phyloP scores from a whole-genome alignment of 2,329 filamentous ascomycete species.

The Cercospora sp. region DNA sequence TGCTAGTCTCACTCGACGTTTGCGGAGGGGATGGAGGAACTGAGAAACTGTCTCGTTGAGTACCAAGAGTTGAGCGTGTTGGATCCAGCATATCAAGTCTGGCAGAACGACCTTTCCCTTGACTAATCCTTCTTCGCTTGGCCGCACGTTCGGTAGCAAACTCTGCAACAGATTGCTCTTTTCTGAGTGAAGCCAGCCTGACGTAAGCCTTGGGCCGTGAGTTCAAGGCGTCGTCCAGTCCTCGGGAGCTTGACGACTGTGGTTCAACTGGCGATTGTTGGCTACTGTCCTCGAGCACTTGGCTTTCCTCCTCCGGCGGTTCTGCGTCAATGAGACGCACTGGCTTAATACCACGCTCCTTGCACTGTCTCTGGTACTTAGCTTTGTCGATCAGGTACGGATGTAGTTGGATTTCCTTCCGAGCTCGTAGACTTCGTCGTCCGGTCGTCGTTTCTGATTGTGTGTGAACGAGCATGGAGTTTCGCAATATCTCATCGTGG shows the following conservation, averaged over 20 bases:
- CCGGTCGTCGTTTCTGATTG: background rate
- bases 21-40: constrained; percentile 47
- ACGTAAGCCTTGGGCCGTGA: constrained; percentile 2
- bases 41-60: constrained; percentile 36
- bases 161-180: background rate
- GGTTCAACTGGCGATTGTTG: constrained; percentile 4
- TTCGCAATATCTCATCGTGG: constrained; percentile 1
- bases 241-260: background rate
- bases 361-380: constrained; percentile 45
- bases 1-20: constrained; percentile 27
- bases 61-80: background rate
- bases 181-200: background rate
- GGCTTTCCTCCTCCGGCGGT: constrained; percentile 21
- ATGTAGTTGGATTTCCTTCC: constrained; percentile 52
- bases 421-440: constrained; percentile 43
- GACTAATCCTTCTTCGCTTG: constrained; percentile 8
- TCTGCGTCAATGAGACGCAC: constrained; percentile 39
- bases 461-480: constrained; percentile 4
- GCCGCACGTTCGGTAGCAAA: background rate
- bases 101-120: background rate
- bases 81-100: constrained; percentile 5
- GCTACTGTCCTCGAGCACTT: constrained; percentile 16
- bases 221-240: background rate
- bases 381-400: constrained; percentile 50
- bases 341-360: constrained; percentile 47